A percentile compares a stretch with the other conserved stretches of the same genome.
phyloP scores from a whole-genome alignment of 2,329 filamentous ascomycete species.

The Alternaria viburni region DNA sequence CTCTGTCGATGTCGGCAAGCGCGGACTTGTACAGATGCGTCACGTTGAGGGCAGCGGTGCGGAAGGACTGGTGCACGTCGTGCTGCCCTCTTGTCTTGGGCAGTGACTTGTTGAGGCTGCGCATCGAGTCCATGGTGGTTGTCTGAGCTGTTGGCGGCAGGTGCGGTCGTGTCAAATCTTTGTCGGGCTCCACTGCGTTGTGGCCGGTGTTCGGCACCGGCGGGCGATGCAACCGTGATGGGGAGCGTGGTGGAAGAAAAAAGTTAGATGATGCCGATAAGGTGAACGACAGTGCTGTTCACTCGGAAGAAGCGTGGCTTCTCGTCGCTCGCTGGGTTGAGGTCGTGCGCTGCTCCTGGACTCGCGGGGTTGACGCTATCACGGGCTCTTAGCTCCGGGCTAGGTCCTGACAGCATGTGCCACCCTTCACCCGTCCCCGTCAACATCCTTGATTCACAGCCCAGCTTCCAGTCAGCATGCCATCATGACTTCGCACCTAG shows the following conservation, averaged over 20 bases:
- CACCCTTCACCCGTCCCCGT: neutral
- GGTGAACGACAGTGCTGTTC: neutral
- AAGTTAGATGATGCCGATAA: neutral
- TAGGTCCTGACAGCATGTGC: neutral
- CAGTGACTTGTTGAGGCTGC: slow-evolving; percentile 50
- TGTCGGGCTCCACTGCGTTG: slow-evolving; percentile 4
- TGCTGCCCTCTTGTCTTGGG: slow-evolving; percentile 46
- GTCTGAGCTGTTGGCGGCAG: neutral
- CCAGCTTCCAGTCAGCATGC: neutral
- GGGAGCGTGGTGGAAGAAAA: slow-evolving; percentile 4
- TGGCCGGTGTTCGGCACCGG: slow-evolving; percentile 3
- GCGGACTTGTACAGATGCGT: slow-evolving; percentile 97
- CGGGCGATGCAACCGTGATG: neutral
- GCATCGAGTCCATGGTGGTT: slow-evolving; percentile 49
- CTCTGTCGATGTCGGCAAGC: slow-evolving; percentile 75
- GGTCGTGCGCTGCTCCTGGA: neutral
- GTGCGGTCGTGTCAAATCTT: neutral
- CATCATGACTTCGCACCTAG: slow-evolving; percentile 31
- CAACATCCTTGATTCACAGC: neutral
- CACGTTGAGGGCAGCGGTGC: slow-evolving; percentile 87
- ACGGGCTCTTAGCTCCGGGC: slow-evolving; percentile 4
- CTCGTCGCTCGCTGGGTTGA: neutral
- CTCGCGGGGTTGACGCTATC: slow-evolving; percentile 16
- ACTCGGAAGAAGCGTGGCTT: slow-evolving; percentile 16
- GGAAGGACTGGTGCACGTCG: slow-evolving; percentile 83